Percentiles rank a stretch among this genome's conserved stretches.
Evolutionary conservation across 352 stramenopile species (phyloP).

Genomic region (Pythium scleroteichum): DNA sequence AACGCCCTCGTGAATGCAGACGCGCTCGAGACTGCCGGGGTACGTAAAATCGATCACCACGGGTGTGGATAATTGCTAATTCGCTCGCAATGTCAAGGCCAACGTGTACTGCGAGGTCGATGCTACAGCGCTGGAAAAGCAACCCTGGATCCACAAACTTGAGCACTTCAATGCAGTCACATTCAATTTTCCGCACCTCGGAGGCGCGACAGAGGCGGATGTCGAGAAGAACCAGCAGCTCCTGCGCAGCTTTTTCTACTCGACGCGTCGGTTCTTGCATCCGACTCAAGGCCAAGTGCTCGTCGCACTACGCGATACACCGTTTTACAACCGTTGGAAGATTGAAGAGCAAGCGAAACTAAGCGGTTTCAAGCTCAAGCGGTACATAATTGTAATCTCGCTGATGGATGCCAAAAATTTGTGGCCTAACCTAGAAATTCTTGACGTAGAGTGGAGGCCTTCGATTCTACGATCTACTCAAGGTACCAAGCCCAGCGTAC

Average conservation of each 20-base stretch:
- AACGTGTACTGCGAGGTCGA: slow-evolving; percentile 70
- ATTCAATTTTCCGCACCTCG: slow-evolving; percentile 89
- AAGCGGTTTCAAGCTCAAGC: slow-evolving; percentile 68
- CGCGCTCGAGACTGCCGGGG: slow-evolving; percentile 67
- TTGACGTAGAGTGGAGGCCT: slow-evolving; percentile 53
- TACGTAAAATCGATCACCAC: slow-evolving; percentile 20
- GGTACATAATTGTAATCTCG: slow-evolving; percentile 36
- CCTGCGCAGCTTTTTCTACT: slow-evolving; percentile 77
- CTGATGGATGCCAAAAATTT: background rate
- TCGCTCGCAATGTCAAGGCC: slow-evolving; percentile 31
- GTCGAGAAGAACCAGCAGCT: slow-evolving; percentile 83
- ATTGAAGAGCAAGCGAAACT: slow-evolving; percentile 64
- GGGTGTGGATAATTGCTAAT: no score
- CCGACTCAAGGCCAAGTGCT: slow-evolving; percentile 63
- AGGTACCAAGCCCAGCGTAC: slow-evolving; percentile 79
- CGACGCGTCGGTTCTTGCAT: slow-evolving; percentile 57
- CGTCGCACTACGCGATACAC: slow-evolving; percentile 71
- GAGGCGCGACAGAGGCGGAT: slow-evolving; percentile 78
- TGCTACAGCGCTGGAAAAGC: slow-evolving; percentile 58
- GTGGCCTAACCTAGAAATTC: background rate
- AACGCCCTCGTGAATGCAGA: slow-evolving; percentile 69
- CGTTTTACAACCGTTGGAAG: slow-evolving; percentile 87
- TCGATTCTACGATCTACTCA: slow-evolving; percentile 66
- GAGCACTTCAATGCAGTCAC: slow-evolving; percentile 67
- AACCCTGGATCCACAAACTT: slow-evolving; percentile 46